Evolutionary conservation across 192 early-diverging fungal species (phyloP), one percentile per base, ranked within the genome.

Genomic region (Coemansia sp.): DNA sequence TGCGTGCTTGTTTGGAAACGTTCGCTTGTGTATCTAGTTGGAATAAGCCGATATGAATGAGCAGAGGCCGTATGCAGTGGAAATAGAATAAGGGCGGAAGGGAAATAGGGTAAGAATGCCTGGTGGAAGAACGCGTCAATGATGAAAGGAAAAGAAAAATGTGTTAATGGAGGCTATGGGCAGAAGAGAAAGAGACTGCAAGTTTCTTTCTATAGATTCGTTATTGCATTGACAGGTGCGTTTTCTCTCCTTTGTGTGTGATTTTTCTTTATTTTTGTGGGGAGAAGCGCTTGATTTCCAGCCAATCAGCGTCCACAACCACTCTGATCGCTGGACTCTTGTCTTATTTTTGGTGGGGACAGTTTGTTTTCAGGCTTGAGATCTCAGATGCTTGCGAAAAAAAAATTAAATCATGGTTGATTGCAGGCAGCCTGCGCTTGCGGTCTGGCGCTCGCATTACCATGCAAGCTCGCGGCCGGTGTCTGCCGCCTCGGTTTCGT

Each of bases 401-500:
- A 32, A 32, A 32, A 32, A n/a, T n/a, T n/a, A 32, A 32, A 32
- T 8, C 3, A 32, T 32, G 3, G 4, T 8, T 32, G 3, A 32
- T 32, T 32, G 3, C 30, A 32, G 30, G 8, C 30, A 32, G 30
- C 3, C 30, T 6, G 3, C 30, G 30, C 30, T 6, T 32, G 3
- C 8, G 8, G 8, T 42, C 39, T 14, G 11, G 11, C 48, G 74
- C 39, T 14, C 3, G 11, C 48, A 71, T 70, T 71, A 80, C 64
- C 73, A 70, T 23, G 71, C 71, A 50, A 80, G 68, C 71, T 73
- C 67, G 22, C 50, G 59, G 51, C 74, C 64, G 29, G 51, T 58
- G n/a, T 59, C 60, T 13, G 64, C 52, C 20, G 70, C 14, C 68
- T 82, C 80, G 5, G 73, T 77, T 58, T 85, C 84, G 62, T 84